Base-by-base conservation (phyloP, 2,329 filamentous ascomycete species). In the Rhynchosporium secalis region DNA sequence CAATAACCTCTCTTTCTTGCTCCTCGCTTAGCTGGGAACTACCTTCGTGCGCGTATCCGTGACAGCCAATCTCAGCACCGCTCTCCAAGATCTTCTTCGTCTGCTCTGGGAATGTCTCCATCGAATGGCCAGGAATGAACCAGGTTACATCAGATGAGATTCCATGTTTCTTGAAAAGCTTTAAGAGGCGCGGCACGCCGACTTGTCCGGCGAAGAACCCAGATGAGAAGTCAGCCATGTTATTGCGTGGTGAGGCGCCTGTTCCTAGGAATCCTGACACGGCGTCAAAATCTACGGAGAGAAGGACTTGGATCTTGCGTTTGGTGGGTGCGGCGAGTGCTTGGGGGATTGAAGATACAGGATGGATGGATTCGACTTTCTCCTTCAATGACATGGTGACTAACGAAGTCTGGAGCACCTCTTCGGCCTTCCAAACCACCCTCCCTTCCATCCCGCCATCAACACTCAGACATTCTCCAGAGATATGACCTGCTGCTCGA, bases 251-350 rank as follows among this genome's bases (percentile, higher is more conserved):
- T 59, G 64, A 62, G 13, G 69, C 68, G 58, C 82, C 83, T 4
- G 84, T 86, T 15, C 84, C 84, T 3, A 86, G 76, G 77, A 82
- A 86, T 56, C 83, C 83, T 0, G 82, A 83, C 2, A 86, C 79
- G 12, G 83, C 84, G 64, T 86, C 84, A 61, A 68, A 70, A 48
- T 70, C 68, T 28, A 70, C 51, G 43, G 56, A 60, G 45, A 70
- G 65, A 2, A 68, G 62, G 55, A 70, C 64, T 28, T 66, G 57
- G 51, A 70, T 65, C 45, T 63, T 67, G 6, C 64, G 56, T 57
- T 62, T 62, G n/a, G 29, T n/a, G 5, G 56, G 61, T 46, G 56
- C 46, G 9, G 46, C 40, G 6, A 55, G 55, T 2, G 59, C 6
- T 51, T 58, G 41, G 1, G 58, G 58, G 7, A 60, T 52, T 1